Base-by-base conservation (phyloP, 2,329 filamentous ascomycete genomes). In the Penicillium concentricum region DNA sequence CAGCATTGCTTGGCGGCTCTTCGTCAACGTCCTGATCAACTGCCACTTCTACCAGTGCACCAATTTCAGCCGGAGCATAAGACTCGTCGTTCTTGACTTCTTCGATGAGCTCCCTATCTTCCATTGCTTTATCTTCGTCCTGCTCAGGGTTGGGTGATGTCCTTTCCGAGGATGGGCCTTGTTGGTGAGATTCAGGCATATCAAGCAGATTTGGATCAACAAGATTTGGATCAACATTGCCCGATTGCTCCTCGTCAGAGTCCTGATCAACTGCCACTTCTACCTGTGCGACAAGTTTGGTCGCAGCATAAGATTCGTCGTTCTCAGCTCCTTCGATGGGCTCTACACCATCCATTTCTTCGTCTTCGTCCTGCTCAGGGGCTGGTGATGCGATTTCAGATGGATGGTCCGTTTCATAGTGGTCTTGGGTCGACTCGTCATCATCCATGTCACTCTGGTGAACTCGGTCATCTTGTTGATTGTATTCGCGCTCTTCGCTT, bases 371-470 rank as follows among this genome's bases (percentile, higher is more conserved):
- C 32, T 52, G 16, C 4, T 39, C 41, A 38, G 16, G 34, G 12
- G 12, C 12, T 2, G 42, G 7, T 24, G 30, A 32, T 16, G 45
- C 37, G 3, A 37, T 13, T 38, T 38, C 24, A 18, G 28, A 32
- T 13, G n/a, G 9, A 42, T 26, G 15, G 5, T 13, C 35, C 12
- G 16, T 32, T 34, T 9, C 28, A 42, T 41, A 16, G 20, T 24
- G 12, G 28, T 35, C 51, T 50, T 3, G 26, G 37, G 41, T 15
- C 4, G 62, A 59, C n/a, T 64, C 63, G 2, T 61, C 64, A 9
- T 61, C 53, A 10, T 63, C 58, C 30, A 59, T 58, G 15, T 64
- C 59, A 38, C 59, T 63, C n/a, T 65, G 58, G n/a, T 60, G 48
- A n/a, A 59, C 51, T 51, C 46, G 43, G 13, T 26, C 35, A 34